Evolutionary conservation across 1,139 yeast species (phyloP), one percentile per base, ranked within the genome.

Genomic region (Hyphopichia pseudoburtonii): DNA sequence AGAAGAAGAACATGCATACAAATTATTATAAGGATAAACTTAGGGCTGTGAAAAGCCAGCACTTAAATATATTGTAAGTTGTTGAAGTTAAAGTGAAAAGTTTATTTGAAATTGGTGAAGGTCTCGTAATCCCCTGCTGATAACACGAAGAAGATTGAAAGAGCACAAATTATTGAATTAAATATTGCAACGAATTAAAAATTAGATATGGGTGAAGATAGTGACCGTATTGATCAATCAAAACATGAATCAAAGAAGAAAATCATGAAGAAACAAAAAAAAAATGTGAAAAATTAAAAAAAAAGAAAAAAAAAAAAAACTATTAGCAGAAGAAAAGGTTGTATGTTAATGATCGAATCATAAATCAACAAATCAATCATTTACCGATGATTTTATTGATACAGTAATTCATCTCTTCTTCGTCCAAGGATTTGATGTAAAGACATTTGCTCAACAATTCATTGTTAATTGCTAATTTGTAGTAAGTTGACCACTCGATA

Each of bases 401-500:
- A 39, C 69, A 62, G 40, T 42, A 63, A 42, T 66, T 67, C 90
- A 88, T 86, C 58, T 88, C 95, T 28, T 81, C 86, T 46, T 80
- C 86, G 31, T 87, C 80, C 41, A 89, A 66, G 1, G 92, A 76
- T 48, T 86, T 81, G 43, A 89, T 76, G 60, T 89, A 89, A 32
- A 89, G 73, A 60, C 97, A 88, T 56, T 83, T 87, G 38, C 95
- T 84, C 42, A 89, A 62, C 23, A 88, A 60, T 39, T 86, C 90
- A 7, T 76, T 73, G 40, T 82, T 65, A 3, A 66, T 56, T 25
- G 64, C 59, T 12, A 76, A 57, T 26, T 64, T 57, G 63, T 86
- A 88, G 44, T 83, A 71, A 35, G 73, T 70, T 0, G 94, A 79
- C 94, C 96, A 87, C 54, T 87, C 95, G 38, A 88, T 86, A 52